Conservation (phyloP, 805 yeast genomes). For the Candida succiphila region DNA sequence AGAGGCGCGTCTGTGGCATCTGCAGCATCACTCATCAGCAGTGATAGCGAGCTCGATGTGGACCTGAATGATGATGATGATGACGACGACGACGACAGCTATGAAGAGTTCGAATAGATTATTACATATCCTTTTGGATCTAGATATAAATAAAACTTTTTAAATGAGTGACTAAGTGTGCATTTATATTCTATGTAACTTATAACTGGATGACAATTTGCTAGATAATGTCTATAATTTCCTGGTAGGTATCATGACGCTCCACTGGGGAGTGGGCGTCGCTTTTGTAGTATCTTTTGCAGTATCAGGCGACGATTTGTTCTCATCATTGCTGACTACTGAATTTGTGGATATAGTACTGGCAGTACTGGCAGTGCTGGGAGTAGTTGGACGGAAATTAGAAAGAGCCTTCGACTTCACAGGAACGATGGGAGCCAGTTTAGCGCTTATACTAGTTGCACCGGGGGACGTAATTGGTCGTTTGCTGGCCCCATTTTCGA, state of each 20-base stretch:
- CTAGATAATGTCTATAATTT: constrained; percentile 11
- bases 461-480: not conserved
- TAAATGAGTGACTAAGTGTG: not conserved
- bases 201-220: no score
- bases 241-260: constrained; percentile 22
- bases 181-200: not conserved
- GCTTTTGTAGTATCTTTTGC: not conserved
- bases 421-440: constrained; percentile 22
- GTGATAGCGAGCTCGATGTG: not conserved
- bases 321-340: not conserved
- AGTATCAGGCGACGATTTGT: not conserved
- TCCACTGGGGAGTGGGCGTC: constrained; percentile 11
- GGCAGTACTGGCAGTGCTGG: constrained; percentile 1
- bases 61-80: constrained; percentile 2
- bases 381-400: no score
- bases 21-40: no score
- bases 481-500: no score
- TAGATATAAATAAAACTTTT: not conserved
- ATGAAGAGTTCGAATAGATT: constrained; percentile 10
- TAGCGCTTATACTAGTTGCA: constrained; percentile 4
- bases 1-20: no score
- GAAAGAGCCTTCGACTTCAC: constrained; percentile 18
- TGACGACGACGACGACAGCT: constrained; percentile 8
- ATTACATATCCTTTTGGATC: not conserved
- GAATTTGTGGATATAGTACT: not conserved